Evolutionary conservation across 371 early-diverging fungal genomes (phyloP).

Genomic region (Syncephalastrum racemosum): DNA sequence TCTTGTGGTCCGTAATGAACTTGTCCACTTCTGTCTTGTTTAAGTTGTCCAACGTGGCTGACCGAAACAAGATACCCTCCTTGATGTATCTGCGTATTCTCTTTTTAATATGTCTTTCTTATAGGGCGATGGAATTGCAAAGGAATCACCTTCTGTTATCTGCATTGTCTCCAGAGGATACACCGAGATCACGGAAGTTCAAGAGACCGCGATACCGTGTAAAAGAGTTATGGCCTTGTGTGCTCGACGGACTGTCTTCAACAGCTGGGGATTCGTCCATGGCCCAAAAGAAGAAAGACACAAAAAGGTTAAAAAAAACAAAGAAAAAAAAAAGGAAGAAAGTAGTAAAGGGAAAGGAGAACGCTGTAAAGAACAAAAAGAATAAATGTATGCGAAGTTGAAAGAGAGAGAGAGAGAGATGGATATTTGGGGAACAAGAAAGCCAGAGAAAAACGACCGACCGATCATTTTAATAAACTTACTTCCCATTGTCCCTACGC

Average conservation of each 20-base stretch:
- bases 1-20: slow-evolving; percentile 20
- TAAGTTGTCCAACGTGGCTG: slow-evolving; percentile 29
- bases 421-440: no score
- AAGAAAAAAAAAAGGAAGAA: no score
- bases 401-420: no score
- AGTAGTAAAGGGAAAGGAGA: no score
- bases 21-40: slow-evolving; percentile 14
- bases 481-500: no score
- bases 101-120: no score
- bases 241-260: not conserved
- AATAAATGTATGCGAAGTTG: no score
- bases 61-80: slow-evolving; percentile 28
- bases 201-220: slow-evolving; percentile 11
- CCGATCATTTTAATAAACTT: no score
- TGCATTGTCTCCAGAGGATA: slow-evolving; percentile 11
- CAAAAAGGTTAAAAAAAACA: no score
- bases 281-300: no score
- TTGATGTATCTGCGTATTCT: slow-evolving; percentile 22
- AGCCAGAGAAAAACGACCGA: no score
- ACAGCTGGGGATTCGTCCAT: not conserved
- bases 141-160: slow-evolving; percentile 6
- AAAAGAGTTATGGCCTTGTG: not conserved
- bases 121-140: not conserved
- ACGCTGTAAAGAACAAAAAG: no score
- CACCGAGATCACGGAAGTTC: slow-evolving; percentile 22